Evolutionary conservation across 495 filamentous ascomycete genomes (phyloP).

Genomic region (Hypoxylon fuscum): DNA sequence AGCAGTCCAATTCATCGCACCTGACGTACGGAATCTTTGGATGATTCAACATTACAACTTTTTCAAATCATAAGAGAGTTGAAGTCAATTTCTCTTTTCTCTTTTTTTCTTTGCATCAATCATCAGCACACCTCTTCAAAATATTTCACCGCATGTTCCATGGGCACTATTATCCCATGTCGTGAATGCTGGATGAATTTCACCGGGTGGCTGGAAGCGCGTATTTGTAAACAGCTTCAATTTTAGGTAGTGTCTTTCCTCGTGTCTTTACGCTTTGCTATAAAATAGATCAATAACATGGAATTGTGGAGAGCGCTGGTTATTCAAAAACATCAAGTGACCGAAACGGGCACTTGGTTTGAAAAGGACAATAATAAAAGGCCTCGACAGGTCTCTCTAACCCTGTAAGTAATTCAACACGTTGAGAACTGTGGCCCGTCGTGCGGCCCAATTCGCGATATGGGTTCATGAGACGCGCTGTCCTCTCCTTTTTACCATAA

Average conservation of each 20-base stretch:
- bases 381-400: conserved; percentile 19
- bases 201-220: conserved; percentile 31
- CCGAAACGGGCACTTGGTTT: conserved; percentile 17
- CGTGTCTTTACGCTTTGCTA: conserved; percentile 7
- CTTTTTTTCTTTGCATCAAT: no score
- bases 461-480: conserved; percentile 26
- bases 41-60: no score
- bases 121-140: not conserved
- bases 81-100: no score
- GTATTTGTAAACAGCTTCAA: conserved; percentile 26
- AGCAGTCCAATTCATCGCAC: no score
- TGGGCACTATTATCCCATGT: not conserved
- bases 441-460: conserved; percentile 36
- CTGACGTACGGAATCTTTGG: no score
- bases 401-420: conserved; percentile 39
- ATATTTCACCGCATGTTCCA: not conserved
- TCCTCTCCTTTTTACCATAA: conserved; percentile 19
- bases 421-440: conserved; percentile 27
- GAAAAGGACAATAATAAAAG: conserved; percentile 30
- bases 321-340: conserved; percentile 14
- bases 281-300: conserved; percentile 6
- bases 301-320: conserved; percentile 29
- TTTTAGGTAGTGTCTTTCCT: conserved; percentile 7
- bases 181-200: conserved; percentile 8
- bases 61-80: no score